These are phyloP conservation scores for Clarireedia sp. DNA, from an alignment of 2,329 filamentous ascomycete species.

Conservation along the genomic window DNA sequence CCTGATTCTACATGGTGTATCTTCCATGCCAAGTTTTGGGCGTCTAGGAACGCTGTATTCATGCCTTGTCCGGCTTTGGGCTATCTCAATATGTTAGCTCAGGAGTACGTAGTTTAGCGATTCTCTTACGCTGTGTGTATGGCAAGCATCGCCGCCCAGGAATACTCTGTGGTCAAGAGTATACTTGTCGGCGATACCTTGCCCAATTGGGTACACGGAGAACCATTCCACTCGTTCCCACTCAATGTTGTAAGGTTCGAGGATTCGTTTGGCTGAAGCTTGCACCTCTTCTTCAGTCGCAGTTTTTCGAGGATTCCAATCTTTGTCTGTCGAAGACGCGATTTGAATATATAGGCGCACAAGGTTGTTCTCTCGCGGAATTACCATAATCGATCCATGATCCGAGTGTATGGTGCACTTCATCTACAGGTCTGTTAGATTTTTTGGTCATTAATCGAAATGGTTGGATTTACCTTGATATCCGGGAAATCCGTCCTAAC, in stretches of 20 bases:
- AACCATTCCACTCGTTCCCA: slow-evolving; percentile 67
- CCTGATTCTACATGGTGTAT: slow-evolving; percentile 83
- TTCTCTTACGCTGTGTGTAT: slow-evolving; percentile 61
- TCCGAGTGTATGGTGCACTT: slow-evolving; percentile 70
- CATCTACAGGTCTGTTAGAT: slow-evolving; percentile 39
- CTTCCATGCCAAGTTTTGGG: slow-evolving; percentile 91
- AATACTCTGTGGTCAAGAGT: slow-evolving; percentile 64
- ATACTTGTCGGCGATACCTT: slow-evolving; percentile 62
- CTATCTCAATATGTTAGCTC: slow-evolving; percentile 48
- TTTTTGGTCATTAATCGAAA: slow-evolving; percentile 40
- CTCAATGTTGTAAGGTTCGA: slow-evolving; percentile 58
- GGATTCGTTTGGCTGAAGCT: slow-evolving; percentile 54
- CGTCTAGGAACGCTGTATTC: slow-evolving; percentile 74
- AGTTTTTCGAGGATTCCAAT: slow-evolving; percentile 54
- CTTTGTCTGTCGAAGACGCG: slow-evolving; percentile 50
- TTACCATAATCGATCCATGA: slow-evolving; percentile 71
- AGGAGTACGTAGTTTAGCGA: slow-evolving; percentile 31
- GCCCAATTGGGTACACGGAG: slow-evolving; percentile 69
- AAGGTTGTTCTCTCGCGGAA: slow-evolving; percentile 62
- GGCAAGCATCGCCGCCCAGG: slow-evolving; percentile 69
- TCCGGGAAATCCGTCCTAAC: slow-evolving; percentile 69
- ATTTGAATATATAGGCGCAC: slow-evolving; percentile 66
- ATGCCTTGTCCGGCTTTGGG: slow-evolving; percentile 74
- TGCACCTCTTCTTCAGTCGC: slow-evolving; percentile 58
- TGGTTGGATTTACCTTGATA: slow-evolving; percentile 56